These are phyloP conservation scores for Pulveroboletus sp. DNA, from an alignment of 768 basidiomycete species.

Conservation along the genomic window DNA sequence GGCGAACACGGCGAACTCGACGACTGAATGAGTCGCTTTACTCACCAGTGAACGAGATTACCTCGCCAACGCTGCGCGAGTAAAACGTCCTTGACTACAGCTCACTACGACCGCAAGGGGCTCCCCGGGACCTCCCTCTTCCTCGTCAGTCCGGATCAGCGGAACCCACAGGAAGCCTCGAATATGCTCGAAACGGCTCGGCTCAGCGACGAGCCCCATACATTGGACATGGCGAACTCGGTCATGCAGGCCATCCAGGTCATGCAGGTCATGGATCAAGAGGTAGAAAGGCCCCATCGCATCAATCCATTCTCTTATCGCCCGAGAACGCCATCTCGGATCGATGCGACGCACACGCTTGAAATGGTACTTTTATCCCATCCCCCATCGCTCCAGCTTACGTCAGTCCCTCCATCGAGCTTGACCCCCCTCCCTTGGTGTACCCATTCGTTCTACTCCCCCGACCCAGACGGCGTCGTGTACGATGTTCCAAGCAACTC, in stretches of 20 bases:
- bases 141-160: conserved; percentile 1
- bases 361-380: conserved; percentile 2
- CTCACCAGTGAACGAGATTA: background rate
- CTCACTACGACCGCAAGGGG: background rate
- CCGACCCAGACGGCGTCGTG: background rate
- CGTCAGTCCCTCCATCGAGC: too few species aligned
- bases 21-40: background rate
- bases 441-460: too few species aligned
- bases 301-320: conserved; percentile 19
- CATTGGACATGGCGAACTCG: background rate
- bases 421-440: too few species aligned
- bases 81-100: background rate
- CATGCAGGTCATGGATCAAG: conserved; percentile 17
- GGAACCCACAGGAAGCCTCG: conserved; percentile 8
- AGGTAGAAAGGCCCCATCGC: background rate
- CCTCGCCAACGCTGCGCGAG: too few species aligned
- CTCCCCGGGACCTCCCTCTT: too few species aligned
- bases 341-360: conserved; percentile 18
- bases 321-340: conserved; percentile 16
- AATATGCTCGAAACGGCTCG: conserved; percentile 1
- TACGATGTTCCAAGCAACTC: background rate
- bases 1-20: conserved; percentile 7
- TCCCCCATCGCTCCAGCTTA: background rate
- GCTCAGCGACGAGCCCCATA: conserved; percentile 6
- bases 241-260: background rate